phyloP scores from a whole-genome alignment of 2,329 filamentous ascomycete species.

The Pseudohalonectria lignicola region DNA sequence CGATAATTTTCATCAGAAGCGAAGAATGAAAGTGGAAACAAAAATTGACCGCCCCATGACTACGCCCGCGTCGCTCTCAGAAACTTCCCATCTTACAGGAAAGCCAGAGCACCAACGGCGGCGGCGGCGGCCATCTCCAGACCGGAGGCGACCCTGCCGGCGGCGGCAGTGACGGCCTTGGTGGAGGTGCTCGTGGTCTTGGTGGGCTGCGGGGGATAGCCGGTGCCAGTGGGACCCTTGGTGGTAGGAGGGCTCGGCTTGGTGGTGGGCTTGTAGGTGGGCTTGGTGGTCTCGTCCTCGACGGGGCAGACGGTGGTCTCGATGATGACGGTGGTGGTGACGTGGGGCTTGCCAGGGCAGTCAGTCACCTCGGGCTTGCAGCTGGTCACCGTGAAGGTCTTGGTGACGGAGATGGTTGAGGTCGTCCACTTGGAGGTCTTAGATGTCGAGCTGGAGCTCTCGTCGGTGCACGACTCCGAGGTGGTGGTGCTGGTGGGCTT shows the following conservation, averaged over 20 bases:
- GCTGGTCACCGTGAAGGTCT: slow-evolving; percentile 4
- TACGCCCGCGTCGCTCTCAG: not conserved
- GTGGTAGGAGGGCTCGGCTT: not conserved
- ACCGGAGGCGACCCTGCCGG: not conserved
- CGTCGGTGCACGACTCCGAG: slow-evolving; percentile 1
- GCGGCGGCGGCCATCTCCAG: not conserved
- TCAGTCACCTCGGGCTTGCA: slow-evolving; percentile 5
- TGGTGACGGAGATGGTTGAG: slow-evolving; percentile 3
- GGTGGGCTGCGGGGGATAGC: not conserved
- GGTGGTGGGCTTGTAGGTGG: not conserved
- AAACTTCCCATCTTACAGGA: slow-evolving; percentile 1
- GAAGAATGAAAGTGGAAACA: too few species aligned
- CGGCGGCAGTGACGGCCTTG: not conserved
- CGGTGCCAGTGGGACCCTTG: not conserved
- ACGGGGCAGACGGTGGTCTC: slow-evolving; percentile 3
- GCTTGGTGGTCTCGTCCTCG: not conserved
- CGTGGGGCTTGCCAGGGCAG: slow-evolving; percentile 3
- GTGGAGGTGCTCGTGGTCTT: not conserved
- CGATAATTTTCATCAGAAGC: too few species aligned
- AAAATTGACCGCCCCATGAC: too few species aligned
- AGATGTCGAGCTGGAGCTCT: not conserved
- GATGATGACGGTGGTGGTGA: slow-evolving; percentile 4
- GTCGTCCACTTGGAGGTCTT: slow-evolving; percentile 2
- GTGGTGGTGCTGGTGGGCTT: not conserved
- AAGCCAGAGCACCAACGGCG: slow-evolving; percentile 1